phyloP scores from a whole-genome alignment of 2,329 filamentous ascomycete genomes.

The Claviceps fusiformis region DNA sequence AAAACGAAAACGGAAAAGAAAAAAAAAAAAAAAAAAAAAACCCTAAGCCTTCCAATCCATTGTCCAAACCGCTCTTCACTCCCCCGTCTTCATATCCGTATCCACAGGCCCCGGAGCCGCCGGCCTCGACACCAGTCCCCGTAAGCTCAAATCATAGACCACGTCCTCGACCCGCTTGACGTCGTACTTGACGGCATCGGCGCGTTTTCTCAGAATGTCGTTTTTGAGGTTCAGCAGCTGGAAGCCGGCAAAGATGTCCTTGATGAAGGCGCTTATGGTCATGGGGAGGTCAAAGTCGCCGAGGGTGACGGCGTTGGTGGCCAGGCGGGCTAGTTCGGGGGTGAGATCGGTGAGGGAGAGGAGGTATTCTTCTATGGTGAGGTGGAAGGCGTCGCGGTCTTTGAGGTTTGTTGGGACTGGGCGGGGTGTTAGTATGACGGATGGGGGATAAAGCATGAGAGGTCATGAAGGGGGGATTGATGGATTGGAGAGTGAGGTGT shows the following conservation, averaged over 20 bases:
- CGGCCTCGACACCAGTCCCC: slow-evolving; percentile 56
- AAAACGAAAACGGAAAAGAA: no score
- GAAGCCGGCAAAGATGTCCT: slow-evolving; percentile 90
- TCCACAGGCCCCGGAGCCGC: slow-evolving; percentile 14
- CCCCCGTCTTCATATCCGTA: slow-evolving; percentile 24
- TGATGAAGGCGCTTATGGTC: slow-evolving; percentile 82
- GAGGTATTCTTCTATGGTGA: slow-evolving; percentile 95
- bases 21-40: no score
- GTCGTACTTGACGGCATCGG: slow-evolving; percentile 90
- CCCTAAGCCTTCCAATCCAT: background rate
- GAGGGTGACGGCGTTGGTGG: slow-evolving; percentile 81
- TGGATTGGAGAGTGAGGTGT: background rate
- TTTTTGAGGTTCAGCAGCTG: slow-evolving; percentile 97
- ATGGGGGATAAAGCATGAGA: no score
- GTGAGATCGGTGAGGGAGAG: slow-evolving; percentile 75
- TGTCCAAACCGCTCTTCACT: slow-evolving; percentile 8
- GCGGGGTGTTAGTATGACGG: background rate
- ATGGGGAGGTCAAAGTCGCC: slow-evolving; percentile 78
- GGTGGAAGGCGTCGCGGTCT: slow-evolving; percentile 78
- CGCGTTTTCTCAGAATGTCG: slow-evolving; percentile 72
- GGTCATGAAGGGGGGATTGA: no score
- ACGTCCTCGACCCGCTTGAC: slow-evolving; percentile 98
- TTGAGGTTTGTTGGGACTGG: slow-evolving; percentile 84
- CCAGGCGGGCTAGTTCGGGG: slow-evolving; percentile 80
- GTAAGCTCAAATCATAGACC: slow-evolving; percentile 83